Evolutionary conservation across 2,329 filamentous ascomycete species (phyloP).

Genomic region (Orbilia oligospora): DNA sequence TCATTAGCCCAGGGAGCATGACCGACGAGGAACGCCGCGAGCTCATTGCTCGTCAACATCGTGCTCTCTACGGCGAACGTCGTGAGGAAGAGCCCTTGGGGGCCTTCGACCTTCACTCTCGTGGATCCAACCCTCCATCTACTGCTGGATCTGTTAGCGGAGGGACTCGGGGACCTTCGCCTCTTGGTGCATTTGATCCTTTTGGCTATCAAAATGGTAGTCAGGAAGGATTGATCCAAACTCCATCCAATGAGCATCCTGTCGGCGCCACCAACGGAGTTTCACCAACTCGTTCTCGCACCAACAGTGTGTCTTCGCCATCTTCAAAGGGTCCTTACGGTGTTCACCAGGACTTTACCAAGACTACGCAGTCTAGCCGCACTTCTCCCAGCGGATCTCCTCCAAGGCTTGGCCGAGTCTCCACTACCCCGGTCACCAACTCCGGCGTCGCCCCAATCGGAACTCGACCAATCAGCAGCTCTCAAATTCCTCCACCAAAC

Average conservation of each 20-base stretch:
- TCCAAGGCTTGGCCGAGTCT: conserved; percentile 76
- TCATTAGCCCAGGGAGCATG: conserved; percentile 86
- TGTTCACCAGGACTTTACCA: conserved; percentile 63
- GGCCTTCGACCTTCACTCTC: conserved; percentile 50
- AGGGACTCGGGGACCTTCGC: conserved; percentile 64
- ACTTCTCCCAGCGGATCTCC: conserved; percentile 88
- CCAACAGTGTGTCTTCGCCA: conserved; percentile 88
- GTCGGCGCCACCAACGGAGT: conserved; percentile 60
- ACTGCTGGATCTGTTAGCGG: conserved; percentile 66
- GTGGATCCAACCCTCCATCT: conserved; percentile 59
- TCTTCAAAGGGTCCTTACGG: conserved; percentile 73
- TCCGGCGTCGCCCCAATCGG: conserved; percentile 90
- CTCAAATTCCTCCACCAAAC: conserved; percentile 73
- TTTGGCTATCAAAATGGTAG: conserved; percentile 62
- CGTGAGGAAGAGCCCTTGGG: conserved; percentile 55
- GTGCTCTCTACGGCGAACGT: conserved; percentile 84
- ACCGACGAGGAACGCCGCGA: conserved; percentile 97
- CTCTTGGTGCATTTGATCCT: conserved; percentile 63
- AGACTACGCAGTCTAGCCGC: conserved; percentile 75
- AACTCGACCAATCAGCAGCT: conserved; percentile 77
- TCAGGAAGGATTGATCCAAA: conserved; percentile 62
- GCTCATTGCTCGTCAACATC: conserved; percentile 94
- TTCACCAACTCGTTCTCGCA: conserved; percentile 74
- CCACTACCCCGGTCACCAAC: conserved; percentile 72
- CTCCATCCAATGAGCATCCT: conserved; percentile 65